Conservation (phyloP, 768 basidiomycete genomes). For the Mycena venus region DNA sequence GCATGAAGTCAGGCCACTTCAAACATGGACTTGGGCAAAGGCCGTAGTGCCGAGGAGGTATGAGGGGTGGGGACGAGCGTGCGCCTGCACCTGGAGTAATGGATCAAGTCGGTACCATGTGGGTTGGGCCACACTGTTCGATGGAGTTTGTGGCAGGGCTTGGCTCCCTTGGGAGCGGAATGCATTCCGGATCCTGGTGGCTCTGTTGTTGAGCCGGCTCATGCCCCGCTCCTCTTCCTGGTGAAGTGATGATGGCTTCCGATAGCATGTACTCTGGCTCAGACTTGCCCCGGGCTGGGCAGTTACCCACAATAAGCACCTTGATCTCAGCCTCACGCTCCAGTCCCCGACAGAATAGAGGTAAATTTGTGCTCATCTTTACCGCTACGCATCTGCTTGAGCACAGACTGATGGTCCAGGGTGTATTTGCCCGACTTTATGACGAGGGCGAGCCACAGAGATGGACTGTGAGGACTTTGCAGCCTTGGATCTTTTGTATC, state of each 20-base stretch:
- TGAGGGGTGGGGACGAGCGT: no score
- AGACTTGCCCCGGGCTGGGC: slow-evolving; percentile 98
- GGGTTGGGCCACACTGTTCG: no score
- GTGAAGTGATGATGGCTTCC: slow-evolving; percentile 98
- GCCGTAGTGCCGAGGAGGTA: no score
- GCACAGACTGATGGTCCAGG: slow-evolving; percentile 97
- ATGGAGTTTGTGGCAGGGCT: no score
- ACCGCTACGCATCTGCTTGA: slow-evolving; percentile 98
- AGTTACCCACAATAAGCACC: slow-evolving; percentile 98
- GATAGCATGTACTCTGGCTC: slow-evolving; percentile 99
- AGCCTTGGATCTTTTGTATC: slow-evolving; percentile 94
- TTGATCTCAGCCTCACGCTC: slow-evolving; percentile 99
- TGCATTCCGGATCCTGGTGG: no score
- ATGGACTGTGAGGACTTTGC: slow-evolving; percentile 95
- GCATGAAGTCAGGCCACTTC: no score
- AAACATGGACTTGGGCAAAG: no score
- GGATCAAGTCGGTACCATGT: no score
- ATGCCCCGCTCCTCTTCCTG: no score
- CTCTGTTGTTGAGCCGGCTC: no score
- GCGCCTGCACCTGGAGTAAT: no score
- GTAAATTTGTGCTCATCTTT: slow-evolving; percentile 84
- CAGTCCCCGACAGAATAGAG: slow-evolving; percentile 85
- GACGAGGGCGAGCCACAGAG: slow-evolving; percentile 92
- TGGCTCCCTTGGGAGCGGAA: no score
- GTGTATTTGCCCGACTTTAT: slow-evolving; percentile 99